A percentile compares a stretch with the other conserved stretches of the same genome.
Evolutionary conservation across 2,329 filamentous ascomycete genomes (phyloP).

Genomic region (Penicillium sp.): DNA sequence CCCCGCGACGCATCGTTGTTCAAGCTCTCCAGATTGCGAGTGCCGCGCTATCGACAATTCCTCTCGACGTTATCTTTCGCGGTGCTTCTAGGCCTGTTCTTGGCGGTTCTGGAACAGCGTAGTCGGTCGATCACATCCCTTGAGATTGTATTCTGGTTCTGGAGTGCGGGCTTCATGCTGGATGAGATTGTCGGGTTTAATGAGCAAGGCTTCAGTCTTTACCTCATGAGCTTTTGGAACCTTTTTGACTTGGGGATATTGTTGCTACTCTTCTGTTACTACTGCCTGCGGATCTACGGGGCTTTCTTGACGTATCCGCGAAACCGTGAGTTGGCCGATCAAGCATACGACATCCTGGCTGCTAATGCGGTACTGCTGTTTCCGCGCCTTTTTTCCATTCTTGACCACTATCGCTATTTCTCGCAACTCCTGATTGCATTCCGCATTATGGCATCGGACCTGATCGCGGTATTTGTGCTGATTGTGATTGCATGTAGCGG

Average conservation of each 20-base stretch:
- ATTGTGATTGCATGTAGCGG: conserved; percentile 86
- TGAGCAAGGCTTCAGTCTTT: conserved; percentile 91
- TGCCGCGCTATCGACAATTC: conserved; percentile 86
- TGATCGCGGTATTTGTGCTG: conserved; percentile 76
- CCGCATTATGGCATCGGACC: conserved; percentile 84
- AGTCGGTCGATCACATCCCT: conserved; percentile 75
- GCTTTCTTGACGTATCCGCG: conserved; percentile 71
- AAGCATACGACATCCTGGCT: conserved; percentile 90
- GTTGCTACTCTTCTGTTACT: conserved; percentile 78
- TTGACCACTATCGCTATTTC: conserved; percentile 95
- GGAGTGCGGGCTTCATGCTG: conserved; percentile 94
- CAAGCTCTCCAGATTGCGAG: conserved; percentile 83
- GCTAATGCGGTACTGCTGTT: conserved; percentile 85
- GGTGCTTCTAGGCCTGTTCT: conserved; percentile 75
- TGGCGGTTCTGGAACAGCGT: conserved; percentile 71
- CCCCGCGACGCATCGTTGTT: conserved; percentile 84
- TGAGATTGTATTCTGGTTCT: conserved; percentile 93
- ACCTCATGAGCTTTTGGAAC: conserved; percentile 98
- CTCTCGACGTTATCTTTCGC: conserved; percentile 83
- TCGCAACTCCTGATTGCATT: conserved; percentile 92
- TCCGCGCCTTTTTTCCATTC: conserved; percentile 82
- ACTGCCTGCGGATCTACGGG: conserved; percentile 81
- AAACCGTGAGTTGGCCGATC: conserved; percentile 65
- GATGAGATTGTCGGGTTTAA: conserved; percentile 95
- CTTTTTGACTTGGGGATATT: conserved; percentile 89